phyloP scores from a whole-genome alignment of 1,139 yeast species.

The Lizanozyma gosingica region DNA sequence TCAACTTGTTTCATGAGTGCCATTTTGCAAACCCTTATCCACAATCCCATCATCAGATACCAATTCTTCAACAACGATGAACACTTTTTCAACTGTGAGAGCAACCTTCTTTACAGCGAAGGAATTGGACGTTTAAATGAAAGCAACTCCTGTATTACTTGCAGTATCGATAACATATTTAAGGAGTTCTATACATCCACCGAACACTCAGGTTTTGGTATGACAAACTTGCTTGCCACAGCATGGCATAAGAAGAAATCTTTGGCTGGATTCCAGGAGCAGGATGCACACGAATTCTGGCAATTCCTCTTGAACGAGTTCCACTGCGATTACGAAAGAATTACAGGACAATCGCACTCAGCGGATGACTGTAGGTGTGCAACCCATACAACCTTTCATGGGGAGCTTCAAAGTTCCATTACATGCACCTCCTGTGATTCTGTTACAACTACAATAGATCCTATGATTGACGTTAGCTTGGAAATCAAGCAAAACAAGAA shows the following conservation, averaged over 20 bases:
- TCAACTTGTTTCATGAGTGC: constrained; percentile 96
- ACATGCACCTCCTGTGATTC: constrained; percentile 62
- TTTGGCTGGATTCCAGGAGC: constrained; percentile 91
- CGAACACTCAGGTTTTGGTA: constrained; percentile 60
- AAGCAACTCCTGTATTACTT: constrained; percentile 59
- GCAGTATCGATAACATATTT: constrained; percentile 75
- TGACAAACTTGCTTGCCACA: constrained; percentile 62
- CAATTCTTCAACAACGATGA: constrained; percentile 65
- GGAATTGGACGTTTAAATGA: constrained; percentile 23
- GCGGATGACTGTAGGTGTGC: constrained; percentile 56
- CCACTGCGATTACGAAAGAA: constrained; percentile 40
- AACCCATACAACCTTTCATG: constrained; percentile 72
- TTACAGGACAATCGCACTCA: constrained; percentile 5
- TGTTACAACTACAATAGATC: constrained; percentile 68
- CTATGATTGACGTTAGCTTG: constrained; percentile 80
- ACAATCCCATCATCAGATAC: constrained; percentile 76
- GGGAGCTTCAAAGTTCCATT: constrained; percentile 66
- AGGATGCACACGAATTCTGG: constrained; percentile 97
- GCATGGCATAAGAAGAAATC: constrained; percentile 80
- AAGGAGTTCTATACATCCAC: constrained; percentile 51
- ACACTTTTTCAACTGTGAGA: constrained; percentile 34
- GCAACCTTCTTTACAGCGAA: constrained; percentile 11
- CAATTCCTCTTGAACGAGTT: constrained; percentile 81
- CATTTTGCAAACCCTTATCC: constrained; percentile 74
- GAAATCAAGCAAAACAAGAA: constrained; percentile 43